Evolutionary conservation across 495 filamentous ascomycete species (phyloP).

Genomic region (Trypethelium eluteriae): DNA sequence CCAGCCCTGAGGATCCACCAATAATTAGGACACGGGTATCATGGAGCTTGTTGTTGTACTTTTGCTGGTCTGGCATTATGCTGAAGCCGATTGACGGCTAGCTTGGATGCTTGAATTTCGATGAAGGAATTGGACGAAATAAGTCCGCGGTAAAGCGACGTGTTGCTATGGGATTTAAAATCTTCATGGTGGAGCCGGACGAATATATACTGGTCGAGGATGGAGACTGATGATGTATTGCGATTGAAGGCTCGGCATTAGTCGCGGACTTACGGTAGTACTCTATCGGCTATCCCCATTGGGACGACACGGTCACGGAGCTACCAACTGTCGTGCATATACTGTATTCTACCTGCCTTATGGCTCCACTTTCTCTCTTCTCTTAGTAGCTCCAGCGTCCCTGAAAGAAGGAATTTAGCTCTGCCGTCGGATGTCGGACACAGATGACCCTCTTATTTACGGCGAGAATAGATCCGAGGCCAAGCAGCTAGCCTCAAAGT

Average conservation of each 20-base stretch:
- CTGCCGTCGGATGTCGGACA: too few relatives aligned
- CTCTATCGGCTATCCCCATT: neutral
- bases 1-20: conserved; percentile 24
- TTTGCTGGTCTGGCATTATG: conserved; percentile 14
- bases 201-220: neutral
- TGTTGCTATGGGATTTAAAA: neutral
- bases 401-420: too few relatives aligned
- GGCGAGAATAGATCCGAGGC: neutral
- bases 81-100: neutral
- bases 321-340: too few relatives aligned
- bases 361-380: too few relatives aligned
- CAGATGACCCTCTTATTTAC: neutral
- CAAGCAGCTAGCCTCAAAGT: neutral
- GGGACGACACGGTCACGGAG: too few relatives aligned
- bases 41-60: conserved; percentile 12
- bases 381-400: too few relatives aligned
- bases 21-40: conserved; percentile 9
- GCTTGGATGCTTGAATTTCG: too few relatives aligned
- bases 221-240: conserved; percentile 4
- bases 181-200: neutral
- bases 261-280: neutral
- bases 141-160: too few relatives aligned
- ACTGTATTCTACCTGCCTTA: too few relatives aligned
- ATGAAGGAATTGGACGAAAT: too few relatives aligned
- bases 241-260: neutral